phyloP scores from a whole-genome alignment of 2,329 filamentous ascomycete species.

The Hyphodiscus sp. region DNA sequence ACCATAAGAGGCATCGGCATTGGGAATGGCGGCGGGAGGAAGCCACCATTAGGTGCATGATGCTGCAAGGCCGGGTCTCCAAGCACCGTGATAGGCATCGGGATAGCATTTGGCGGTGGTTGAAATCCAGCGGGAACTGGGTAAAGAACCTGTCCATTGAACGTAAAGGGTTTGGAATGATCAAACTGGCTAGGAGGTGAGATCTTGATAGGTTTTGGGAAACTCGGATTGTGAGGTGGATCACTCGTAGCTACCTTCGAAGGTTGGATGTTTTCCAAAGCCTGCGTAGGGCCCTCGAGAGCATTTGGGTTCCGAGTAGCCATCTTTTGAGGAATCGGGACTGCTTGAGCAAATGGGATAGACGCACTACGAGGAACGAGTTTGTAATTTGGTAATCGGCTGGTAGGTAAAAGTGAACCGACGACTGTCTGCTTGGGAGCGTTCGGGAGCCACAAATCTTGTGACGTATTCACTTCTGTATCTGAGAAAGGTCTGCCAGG shows the following conservation, averaged over 20 bases:
- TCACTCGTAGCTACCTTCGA: background rate
- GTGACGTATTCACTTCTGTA: conserved; percentile 1
- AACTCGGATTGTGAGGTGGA: background rate
- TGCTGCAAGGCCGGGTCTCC: conserved; percentile 21
- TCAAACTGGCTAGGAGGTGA: conserved; percentile 31
- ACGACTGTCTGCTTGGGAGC: background rate
- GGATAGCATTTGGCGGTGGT: conserved; percentile 17
- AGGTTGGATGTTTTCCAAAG: background rate
- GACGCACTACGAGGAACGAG: background rate
- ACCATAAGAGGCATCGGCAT: conserved; percentile 4
- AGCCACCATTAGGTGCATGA: conserved; percentile 4
- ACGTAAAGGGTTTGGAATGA: conserved; percentile 28
- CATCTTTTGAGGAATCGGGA: background rate
- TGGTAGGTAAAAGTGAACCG: background rate
- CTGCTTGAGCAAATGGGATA: background rate
- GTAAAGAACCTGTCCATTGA: conserved; percentile 29
- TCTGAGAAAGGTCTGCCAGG: conserved; percentile 4
- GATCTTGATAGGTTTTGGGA: conserved; percentile 25
- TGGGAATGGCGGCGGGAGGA: conserved; percentile 13
- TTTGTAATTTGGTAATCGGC: background rate
- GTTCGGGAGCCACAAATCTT: conserved; percentile 6
- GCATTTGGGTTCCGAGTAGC: background rate
- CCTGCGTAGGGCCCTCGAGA: background rate
- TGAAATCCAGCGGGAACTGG: conserved; percentile 24
- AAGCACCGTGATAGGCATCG: conserved; percentile 23